phyloP scores from a whole-genome alignment of 1,284 basidiomycete species.

The Amylostereum chailletii region DNA sequence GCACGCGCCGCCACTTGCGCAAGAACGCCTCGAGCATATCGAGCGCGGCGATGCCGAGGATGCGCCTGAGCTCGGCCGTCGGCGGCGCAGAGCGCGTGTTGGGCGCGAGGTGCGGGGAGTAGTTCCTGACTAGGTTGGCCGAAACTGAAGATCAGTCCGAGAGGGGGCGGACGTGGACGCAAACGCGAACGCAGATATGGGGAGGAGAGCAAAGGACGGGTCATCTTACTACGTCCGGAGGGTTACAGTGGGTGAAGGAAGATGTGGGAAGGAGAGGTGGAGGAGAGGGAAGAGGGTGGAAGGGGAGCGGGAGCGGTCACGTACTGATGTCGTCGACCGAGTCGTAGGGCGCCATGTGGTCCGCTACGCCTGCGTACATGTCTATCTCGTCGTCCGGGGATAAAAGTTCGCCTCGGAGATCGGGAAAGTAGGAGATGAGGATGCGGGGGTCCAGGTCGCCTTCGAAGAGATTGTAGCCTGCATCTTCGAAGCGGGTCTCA shows the following conservation, averaged over 20 bases:
- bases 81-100: constrained; percentile 59
- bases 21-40: constrained; percentile 65
- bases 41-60: constrained; percentile 48
- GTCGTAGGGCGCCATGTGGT: constrained; percentile 51
- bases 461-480: constrained; percentile 62
- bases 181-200: constrained; percentile 15
- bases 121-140: constrained; percentile 83
- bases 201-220: constrained; percentile 18
- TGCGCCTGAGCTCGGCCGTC: constrained; percentile 55
- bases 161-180: constrained; percentile 15
- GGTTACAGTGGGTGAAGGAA: constrained; percentile 16
- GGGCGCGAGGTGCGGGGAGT: constrained; percentile 75
- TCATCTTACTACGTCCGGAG: too few relatives aligned
- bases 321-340: constrained; percentile 73
- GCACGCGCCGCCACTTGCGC: constrained; percentile 33
- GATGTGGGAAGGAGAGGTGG: constrained; percentile 12
- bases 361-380: constrained; percentile 61
- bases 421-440: constrained; percentile 68
- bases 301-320: constrained; percentile 24
- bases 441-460: constrained; percentile 71
- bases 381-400: constrained; percentile 34
- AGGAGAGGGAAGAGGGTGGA: constrained; percentile 15
- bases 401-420: constrained; percentile 55
- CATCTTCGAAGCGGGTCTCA: constrained; percentile 71
- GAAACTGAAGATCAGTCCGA: constrained; percentile 67